Evolutionary conservation across 2,329 filamentous ascomycete species (phyloP).

Genomic region (Aureobasidium musti): DNA sequence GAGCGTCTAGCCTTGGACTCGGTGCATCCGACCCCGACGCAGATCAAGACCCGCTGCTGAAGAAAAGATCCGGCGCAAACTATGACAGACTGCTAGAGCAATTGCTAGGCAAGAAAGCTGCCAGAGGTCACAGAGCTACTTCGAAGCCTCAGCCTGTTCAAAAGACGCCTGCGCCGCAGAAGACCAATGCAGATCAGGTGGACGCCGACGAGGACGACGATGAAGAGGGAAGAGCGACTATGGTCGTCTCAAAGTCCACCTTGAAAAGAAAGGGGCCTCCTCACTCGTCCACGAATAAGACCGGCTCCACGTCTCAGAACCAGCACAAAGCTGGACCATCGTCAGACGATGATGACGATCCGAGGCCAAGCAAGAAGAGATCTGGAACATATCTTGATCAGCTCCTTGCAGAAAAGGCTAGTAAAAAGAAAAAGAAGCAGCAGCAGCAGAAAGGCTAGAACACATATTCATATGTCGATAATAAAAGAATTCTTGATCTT

Average conservation of each 20-base stretch:
- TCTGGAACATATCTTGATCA: slow-evolving; percentile 58
- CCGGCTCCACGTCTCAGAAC: background rate
- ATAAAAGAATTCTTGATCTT: background rate
- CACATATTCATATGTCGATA: background rate
- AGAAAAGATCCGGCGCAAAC: slow-evolving; percentile 42
- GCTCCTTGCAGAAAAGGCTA: slow-evolving; percentile 51
- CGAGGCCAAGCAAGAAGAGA: slow-evolving; percentile 42
- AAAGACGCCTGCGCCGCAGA: slow-evolving; percentile 20
- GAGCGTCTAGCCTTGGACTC: slow-evolving; percentile 43
- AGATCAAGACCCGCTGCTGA: slow-evolving; percentile 43
- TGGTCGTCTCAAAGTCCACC: slow-evolving; percentile 33
- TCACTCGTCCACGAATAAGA: slow-evolving; percentile 25
- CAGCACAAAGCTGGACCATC: background rate
- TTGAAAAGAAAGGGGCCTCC: slow-evolving; percentile 28
- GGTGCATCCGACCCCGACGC: slow-evolving; percentile 44
- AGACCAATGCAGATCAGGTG: slow-evolving; percentile 34
- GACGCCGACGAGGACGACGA: slow-evolving; percentile 46
- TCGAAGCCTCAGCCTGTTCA: slow-evolving; percentile 30
- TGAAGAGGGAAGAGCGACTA: slow-evolving; percentile 36
- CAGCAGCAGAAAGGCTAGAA: slow-evolving; percentile 3
- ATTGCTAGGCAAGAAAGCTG: slow-evolving; percentile 47
- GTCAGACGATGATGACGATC: slow-evolving; percentile 34
- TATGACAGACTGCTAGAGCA: slow-evolving; percentile 48
- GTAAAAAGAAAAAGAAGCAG: slow-evolving; percentile 53
- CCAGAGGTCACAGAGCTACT: slow-evolving; percentile 38